Conservation (phyloP, 345 rosid genomes). For the Hevea brasiliensis region DNA sequence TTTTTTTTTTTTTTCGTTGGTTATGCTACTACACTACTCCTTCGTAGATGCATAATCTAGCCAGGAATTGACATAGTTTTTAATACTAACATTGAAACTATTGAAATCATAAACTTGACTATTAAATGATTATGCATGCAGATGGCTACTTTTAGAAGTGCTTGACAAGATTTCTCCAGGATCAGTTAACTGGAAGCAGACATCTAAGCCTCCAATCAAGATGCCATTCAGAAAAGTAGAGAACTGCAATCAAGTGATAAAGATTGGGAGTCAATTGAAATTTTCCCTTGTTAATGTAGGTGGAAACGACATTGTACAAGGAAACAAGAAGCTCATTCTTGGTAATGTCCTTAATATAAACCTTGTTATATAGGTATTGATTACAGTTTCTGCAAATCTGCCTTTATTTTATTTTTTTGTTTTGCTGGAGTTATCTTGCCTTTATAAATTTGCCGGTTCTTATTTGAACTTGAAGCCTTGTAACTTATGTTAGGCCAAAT, state of each 20-base stretch:
- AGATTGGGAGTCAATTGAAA: conserved; percentile 69
- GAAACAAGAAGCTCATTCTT: conserved; percentile 92
- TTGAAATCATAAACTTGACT: conserved; percentile 8
- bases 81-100: background rate
- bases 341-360: conserved; percentile 43
- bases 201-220: conserved; percentile 90
- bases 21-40: background rate
- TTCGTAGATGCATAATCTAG: background rate
- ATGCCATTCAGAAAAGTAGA: conserved; percentile 96
- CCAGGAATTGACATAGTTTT: background rate
- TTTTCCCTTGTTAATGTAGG: conserved; percentile 85
- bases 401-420: background rate
- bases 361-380: too few species aligned
- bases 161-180: conserved; percentile 84
- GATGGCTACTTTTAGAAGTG: conserved; percentile 89
- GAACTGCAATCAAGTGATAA: conserved; percentile 89
- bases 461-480: background rate
- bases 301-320: conserved; percentile 91
- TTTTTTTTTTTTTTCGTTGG: too few species aligned
- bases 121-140: conserved; percentile 30
- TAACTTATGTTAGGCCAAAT: background rate
- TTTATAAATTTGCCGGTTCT: background rate
- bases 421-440: background rate
- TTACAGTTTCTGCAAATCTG: background rate
- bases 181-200: conserved; percentile 88